Evolutionary conservation across 805 yeast species (phyloP).

Genomic region (Candida nitratophila): DNA sequence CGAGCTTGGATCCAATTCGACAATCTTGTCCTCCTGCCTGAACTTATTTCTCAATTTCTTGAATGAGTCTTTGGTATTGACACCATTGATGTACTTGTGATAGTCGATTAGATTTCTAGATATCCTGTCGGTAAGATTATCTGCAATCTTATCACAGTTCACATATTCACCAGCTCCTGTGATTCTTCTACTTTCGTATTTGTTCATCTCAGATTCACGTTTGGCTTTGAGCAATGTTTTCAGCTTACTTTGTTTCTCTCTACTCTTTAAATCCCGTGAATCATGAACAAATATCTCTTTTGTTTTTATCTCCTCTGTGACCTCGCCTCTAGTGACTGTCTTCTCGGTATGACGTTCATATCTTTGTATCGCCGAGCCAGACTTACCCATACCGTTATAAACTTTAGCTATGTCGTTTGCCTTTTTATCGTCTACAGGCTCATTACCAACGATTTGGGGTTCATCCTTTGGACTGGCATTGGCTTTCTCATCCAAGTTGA

Average conservation of each 20-base stretch:
- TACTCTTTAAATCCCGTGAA: neutral
- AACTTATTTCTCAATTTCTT: neutral
- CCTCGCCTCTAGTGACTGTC: neutral
- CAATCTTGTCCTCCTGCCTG: neutral
- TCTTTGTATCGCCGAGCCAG: neutral
- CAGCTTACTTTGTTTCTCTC: neutral
- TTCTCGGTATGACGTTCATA: slow-evolving; percentile 1
- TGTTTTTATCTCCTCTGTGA: neutral
- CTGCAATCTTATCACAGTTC: neutral
- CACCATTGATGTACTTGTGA: neutral
- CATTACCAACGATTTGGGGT: no score
- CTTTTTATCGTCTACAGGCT: no score
- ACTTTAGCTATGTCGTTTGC: neutral
- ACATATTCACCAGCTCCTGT: neutral
- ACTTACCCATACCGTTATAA: neutral
- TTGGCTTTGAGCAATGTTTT: neutral
- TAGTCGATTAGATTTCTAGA: neutral
- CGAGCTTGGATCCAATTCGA: neutral
- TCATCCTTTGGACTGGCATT: neutral
- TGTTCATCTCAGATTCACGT: neutral
- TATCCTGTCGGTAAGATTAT: neutral
- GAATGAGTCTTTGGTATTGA: neutral
- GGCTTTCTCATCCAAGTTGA: no score
- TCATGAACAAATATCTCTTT: slow-evolving; percentile 1
- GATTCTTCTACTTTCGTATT: neutral